Evolutionary conservation across 192 early-diverging fungal genomes (phyloP).

Genomic region (Pilaira anomala): DNA sequence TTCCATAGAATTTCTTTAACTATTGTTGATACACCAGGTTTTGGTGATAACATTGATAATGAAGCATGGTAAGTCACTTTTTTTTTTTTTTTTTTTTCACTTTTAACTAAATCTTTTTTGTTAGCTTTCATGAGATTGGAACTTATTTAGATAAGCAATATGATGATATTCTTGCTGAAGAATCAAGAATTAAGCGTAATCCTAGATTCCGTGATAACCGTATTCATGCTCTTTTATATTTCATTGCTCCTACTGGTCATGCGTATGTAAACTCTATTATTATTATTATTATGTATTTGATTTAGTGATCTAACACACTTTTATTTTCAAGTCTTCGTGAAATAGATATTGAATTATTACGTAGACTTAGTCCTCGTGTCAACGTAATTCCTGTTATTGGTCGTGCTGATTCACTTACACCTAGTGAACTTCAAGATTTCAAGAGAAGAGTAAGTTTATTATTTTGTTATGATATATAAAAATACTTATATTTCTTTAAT

Average conservation of each 20-base stretch:
- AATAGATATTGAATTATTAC: slow-evolving; percentile 93
- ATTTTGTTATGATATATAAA: slow-evolving; percentile 39
- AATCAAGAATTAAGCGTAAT: slow-evolving; percentile 80
- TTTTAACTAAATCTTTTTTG: not conserved
- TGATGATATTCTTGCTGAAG: slow-evolving; percentile 90
- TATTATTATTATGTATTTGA: too few relatives aligned
- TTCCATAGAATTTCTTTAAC: slow-evolving; percentile 76
- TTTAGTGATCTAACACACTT: too few relatives aligned
- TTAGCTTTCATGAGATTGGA: slow-evolving; percentile 88
- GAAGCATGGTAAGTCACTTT: slow-evolving; percentile 70
- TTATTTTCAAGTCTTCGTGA: slow-evolving; percentile 92
- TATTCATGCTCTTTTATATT: slow-evolving; percentile 95
- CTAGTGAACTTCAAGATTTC: slow-evolving; percentile 78
- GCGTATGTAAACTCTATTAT: too few relatives aligned
- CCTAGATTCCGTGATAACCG: slow-evolving; percentile 93
- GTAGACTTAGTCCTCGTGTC: slow-evolving; percentile 82
- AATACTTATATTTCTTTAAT: slow-evolving; percentile 32
- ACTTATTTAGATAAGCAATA: slow-evolving; percentile 93
- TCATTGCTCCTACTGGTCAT: slow-evolving; percentile 96
- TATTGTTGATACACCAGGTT: slow-evolving; percentile 97
- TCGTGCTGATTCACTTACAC: slow-evolving; percentile 89
- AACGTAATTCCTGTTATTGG: slow-evolving; percentile 97
- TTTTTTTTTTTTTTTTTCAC: not conserved
- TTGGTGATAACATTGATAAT: slow-evolving; percentile 96
- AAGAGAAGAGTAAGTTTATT: slow-evolving; percentile 66